Base-by-base conservation (phyloP, 768 basidiomycete genomes). In the Cystobasidiopsis lactophilus region DNA sequence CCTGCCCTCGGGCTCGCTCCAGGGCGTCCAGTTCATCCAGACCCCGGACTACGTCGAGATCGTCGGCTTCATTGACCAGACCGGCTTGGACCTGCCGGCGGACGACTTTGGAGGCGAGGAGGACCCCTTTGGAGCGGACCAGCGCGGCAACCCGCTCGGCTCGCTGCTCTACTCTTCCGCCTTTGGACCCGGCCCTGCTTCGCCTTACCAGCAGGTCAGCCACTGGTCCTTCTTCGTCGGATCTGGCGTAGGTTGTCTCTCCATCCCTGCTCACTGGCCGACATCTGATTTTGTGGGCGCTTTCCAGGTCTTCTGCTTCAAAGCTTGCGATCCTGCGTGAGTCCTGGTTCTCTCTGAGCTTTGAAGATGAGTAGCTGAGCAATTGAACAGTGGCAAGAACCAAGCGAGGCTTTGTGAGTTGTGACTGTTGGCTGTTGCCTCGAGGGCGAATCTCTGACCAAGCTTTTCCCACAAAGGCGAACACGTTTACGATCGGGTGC, bases 101-200 rank as follows among this genome's bases (percentile, higher is more conserved):
- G 64, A 52, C 13, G 83, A 85, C 59, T 73, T 60, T 31, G 83
- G 84, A 58, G 83, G 82, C 53, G 82, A 85, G 40, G 55, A 60
- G 56, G 58, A 57, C 45, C 35, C 24, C 16, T 45, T 14, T 14
- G 40, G 23, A 53, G 79, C 79, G 55, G 81, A 82, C 14, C 58
- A 79, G 74, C 75, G 79, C 57, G 84, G 83, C n/a, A 86, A 63
- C 59, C 62, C 62, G 7, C 62, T 63, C 23, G 62, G 62, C 31
- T 52, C 31, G 3, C 35, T 48, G 24, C 18, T 27, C 23, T 43
- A 31, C 39, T 16, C 27, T 18, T 23, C 52, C 21, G 45, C 41
- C 2, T 55, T 51, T 16, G 53, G 66, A 0, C 71, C 67, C n/a
- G 55, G 48, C 4, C 29, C 40, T 40, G 49, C 52, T 3, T 44